Evolutionary conservation across 1,284 basidiomycete species (phyloP), one percentile per base, ranked within the genome.

Genomic region (Heliocybe sulcata): DNA sequence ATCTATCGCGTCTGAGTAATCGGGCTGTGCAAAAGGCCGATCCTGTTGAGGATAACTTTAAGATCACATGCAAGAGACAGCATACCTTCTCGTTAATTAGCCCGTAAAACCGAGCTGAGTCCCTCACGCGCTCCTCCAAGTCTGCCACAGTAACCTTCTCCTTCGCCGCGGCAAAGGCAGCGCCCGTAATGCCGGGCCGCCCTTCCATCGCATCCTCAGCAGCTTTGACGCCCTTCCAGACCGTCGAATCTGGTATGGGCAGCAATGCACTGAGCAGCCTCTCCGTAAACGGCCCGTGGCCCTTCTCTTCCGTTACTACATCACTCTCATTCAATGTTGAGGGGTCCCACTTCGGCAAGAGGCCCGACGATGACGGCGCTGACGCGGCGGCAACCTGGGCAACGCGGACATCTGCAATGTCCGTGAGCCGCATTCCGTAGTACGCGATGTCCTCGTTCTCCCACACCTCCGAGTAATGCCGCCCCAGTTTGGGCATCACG

Each of bases 391-490:
- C 61, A 55, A 60, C 59, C 63, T 67, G 65, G 63, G 59, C 70
- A 26, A 68, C 65, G 8, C 38, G 38, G 8, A 42, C 38, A 16
- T 6, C 6, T 33, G 67, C 65, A 20, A 76, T 73, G 2, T 71
- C 69, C 8, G 76, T 72, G 8, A 78, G 63, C 23, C 76, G 71
- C 2, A 64, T 66, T 33, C 75, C 74, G 56, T 77, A 77, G n/a
- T 75, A 58, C 6, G 78, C 77, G 4, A 76, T 77, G 67, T 98
- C 95, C 66, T 94, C 87, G 60, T 96, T 92, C 59, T 94, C 92
- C 94, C 95, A 98, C 1, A 87, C 76, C 54, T 95, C 89, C 25
- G 83, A 77, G 65, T 97, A 98, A 71, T 95, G 94, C 59, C 85
- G 77, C 6, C 95, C 96, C 0, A 96, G 78, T 56, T 87, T 82